Evolutionary conservation across 1,139 yeast genomes (phyloP), one percentile per base, ranked within the genome.

Genomic region (Kodamaea ohmeri): DNA sequence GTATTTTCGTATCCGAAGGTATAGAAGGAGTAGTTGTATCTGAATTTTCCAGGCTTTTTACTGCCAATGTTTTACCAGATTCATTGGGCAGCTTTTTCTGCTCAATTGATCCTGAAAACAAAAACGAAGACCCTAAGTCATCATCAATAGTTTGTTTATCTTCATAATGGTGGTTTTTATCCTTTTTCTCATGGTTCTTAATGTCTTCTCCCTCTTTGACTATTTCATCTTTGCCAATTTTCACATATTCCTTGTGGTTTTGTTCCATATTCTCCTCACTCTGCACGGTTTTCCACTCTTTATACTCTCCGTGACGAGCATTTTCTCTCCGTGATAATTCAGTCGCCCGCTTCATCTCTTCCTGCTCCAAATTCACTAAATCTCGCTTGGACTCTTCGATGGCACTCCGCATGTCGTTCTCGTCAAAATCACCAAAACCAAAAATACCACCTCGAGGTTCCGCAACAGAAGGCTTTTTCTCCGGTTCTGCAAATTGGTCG

Each of bases 311-410:
- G 18, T 6, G 22, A 6, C n/a, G 26, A 11, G 2, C 21, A 20
- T 28, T 32, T 40, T 21, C 13, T n/a, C 34, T 37, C 28, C 18
- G 25, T 19, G 8, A 12, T 28, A 36, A 17, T 45, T 27, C 18
- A 42, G 38, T 14, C 44, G 44, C 30, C 14, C 18, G 11, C 18
- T 34, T 20, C 3, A 14, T 12, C 36, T 62, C 64, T 25, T 52
- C 33, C n/a, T 43, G 41, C 22, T 51, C 47, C 36, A 61, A 43
- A 2, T 46, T 35, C 9, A 39, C 39, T 14, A 61, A 55, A 15
- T 71, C 78, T 30, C 50, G 48, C 41, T 69, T 72, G 0, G 82
- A 75, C 30, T 55, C 58, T 40, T 71, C 72, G 20, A 76, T 63
- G 1, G 81, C 81, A 39, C 57, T 62, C 44, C 61, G 60, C 38